phyloP scores from a whole-genome alignment of 768 basidiomycete species.

The Mycena indigotica region DNA sequence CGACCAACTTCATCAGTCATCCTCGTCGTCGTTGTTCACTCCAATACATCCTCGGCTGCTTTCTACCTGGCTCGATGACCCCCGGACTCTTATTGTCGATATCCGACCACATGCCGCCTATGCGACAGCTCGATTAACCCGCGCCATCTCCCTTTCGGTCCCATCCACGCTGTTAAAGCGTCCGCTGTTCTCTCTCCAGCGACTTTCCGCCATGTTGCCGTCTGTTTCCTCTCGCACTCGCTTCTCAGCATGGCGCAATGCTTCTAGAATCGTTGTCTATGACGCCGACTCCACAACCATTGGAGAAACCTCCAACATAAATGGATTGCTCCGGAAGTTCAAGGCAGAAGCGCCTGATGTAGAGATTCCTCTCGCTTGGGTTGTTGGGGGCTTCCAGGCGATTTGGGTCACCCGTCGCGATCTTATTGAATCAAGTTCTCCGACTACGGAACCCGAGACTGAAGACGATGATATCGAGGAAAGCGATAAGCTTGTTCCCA shows the following conservation, averaged over 20 bases:
- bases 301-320: constrained; percentile 65
- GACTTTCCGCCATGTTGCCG: constrained; percentile 81
- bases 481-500: constrained; percentile 13
- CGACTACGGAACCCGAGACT: constrained; percentile 53
- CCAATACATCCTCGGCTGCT: constrained; percentile 32
- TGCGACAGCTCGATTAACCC: constrained; percentile 61
- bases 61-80: constrained; percentile 34
- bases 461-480: constrained; percentile 47
- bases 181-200: constrained; percentile 79
- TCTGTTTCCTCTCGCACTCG: constrained; percentile 54
- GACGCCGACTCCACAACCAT: constrained; percentile 75
- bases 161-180: constrained; percentile 94
- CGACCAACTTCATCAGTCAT: constrained; percentile 4
- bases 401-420: constrained; percentile 57
- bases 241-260: constrained; percentile 62
- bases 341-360: constrained; percentile 53
- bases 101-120: constrained; percentile 83
- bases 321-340: constrained; percentile 78
- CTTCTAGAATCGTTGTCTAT: constrained; percentile 74
- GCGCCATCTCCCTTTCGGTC: constrained; percentile 83
- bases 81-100: constrained; percentile 73
- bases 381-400: constrained; percentile 81
- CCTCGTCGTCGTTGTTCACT: constrained; percentile 23
- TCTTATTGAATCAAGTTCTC: constrained; percentile 53
- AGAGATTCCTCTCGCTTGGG: constrained; percentile 60